Conservation (phyloP, 148 eudicot genomes). For the Arctostaphylos glauca region DNA sequence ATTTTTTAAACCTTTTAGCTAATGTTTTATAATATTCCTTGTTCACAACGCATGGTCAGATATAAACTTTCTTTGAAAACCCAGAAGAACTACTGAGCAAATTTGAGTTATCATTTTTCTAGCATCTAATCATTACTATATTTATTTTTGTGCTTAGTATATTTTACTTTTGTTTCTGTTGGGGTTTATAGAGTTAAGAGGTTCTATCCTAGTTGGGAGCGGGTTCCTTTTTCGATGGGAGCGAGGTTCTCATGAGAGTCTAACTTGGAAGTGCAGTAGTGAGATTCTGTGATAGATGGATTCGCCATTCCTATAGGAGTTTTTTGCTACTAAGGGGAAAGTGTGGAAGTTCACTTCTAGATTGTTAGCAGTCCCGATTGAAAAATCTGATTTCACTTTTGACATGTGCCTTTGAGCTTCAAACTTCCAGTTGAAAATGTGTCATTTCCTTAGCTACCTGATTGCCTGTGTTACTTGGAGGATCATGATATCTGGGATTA, state of each 20-base stretch:
- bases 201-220: no score
- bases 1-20: neutral
- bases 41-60: neutral
- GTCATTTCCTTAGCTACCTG: neutral
- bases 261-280: no score
- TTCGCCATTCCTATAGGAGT: no score
- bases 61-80: neutral
- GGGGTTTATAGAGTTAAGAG: no score
- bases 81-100: neutral
- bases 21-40: neutral
- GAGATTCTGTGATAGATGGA: no score
- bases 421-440: neutral
- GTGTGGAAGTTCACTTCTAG: neutral
- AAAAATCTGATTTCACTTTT: neutral
- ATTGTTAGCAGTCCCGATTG: neutral
- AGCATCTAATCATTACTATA: no score
- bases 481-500: constrained; percentile 2
- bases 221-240: no score
- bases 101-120: no score
- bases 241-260: no score
- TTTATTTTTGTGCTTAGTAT: no score
- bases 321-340: no score
- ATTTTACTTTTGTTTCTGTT: no score
- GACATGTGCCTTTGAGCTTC: neutral
- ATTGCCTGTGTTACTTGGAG: neutral